Base-by-base conservation (phyloP, 176 grass and related monocot species). In the Puccinellia tenuiflora region DNA sequence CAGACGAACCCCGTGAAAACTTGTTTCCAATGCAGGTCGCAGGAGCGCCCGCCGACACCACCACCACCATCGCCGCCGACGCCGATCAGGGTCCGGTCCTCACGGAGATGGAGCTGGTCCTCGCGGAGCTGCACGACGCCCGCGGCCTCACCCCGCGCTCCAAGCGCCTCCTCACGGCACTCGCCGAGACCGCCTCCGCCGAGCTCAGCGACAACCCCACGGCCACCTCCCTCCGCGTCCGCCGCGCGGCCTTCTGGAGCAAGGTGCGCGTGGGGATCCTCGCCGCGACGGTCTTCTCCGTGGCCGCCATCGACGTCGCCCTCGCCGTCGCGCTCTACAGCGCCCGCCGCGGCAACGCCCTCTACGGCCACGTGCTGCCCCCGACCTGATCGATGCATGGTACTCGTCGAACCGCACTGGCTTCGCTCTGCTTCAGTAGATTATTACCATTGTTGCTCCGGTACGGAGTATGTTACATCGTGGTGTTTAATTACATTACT, bases 161-260 rank as follows among this genome's bases (percentile, higher is more conserved):
- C 9, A 89, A 63, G 72, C 72, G 88, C 83, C 40, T 89, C 78
- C 24, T 89, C 2, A 4, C 70, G 0, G 77, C 60, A 24, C 77
- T 89, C 51, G 48, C 31, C 24, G 87, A 89, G 82, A 61, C 38
- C 61, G 50, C 70, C 2, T 17, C 5, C 14, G 62, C 26, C 18
- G 88, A 85, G 83, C 42, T 81, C 75, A 1, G 6, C 56, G 9
- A 45, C 81, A 1, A 18, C 68, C 24, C 55, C 10, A 45, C 33
- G 0, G 43, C 64, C 31, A 21, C 63, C 20, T 3, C 42, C 9
- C 40, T 54, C 61, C 52, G 71, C 70, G 64, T 51, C 0, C 83
- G 87, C 73, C 70, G 83, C 42, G 71, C 83, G 39, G 52, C 78
- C 33, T 85, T 89, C 72, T 89, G 83, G 88, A 64, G 71, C 4